Conservation (phyloP, 106 monocot genomes). For the Apostasia shenzhenica region DNA sequence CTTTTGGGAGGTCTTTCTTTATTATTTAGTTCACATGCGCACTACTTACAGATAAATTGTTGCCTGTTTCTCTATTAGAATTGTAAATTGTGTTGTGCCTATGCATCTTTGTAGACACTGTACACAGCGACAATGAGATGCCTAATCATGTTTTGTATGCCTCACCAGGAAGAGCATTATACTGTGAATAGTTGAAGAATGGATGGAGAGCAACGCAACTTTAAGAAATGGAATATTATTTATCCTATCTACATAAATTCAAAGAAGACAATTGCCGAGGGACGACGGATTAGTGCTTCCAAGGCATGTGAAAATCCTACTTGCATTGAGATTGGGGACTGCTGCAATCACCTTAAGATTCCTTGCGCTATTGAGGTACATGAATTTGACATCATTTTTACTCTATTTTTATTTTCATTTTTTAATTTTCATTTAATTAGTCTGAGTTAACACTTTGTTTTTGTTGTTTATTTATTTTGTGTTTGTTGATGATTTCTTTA, state of each 20-base stretch:
- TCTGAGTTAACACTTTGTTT: neutral
- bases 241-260: conserved; percentile 73
- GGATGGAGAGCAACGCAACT: conserved; percentile 12
- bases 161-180: too few relatives aligned
- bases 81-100: too few relatives aligned
- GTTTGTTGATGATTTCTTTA: conserved; percentile 1
- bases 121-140: too few relatives aligned
- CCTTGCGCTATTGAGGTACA: conserved; percentile 70
- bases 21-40: too few relatives aligned
- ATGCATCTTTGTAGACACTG: too few relatives aligned
- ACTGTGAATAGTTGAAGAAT: neutral
- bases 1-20: too few relatives aligned
- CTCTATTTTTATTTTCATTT: neutral
- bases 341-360: conserved; percentile 76
- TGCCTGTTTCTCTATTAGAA: too few relatives aligned
- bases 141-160: too few relatives aligned
- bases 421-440: neutral
- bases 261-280: conserved; percentile 72
- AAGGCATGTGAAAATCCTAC: conserved; percentile 71
- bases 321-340: conserved; percentile 62
- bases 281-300: conserved; percentile 36
- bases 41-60: too few relatives aligned
- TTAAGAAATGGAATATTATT: conserved; percentile 62
- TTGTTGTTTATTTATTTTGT: neutral
- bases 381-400: neutral